Evolutionary conservation across 2,329 filamentous ascomycete genomes (phyloP).

Genomic region (Cladosporium halotolerans): DNA sequence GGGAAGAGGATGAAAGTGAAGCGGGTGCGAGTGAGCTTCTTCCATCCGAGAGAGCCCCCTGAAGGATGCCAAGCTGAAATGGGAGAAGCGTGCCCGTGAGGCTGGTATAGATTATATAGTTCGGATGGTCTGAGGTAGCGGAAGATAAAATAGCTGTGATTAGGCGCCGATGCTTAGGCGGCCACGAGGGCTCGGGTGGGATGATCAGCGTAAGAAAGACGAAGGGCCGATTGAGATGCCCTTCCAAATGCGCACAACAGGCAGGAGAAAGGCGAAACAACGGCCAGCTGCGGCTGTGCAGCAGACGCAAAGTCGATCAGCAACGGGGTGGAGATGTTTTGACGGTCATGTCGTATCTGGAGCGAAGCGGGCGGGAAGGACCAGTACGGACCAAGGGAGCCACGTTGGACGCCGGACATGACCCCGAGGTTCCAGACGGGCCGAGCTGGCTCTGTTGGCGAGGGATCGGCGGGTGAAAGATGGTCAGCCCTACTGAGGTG

Average conservation of each 20-base stretch:
- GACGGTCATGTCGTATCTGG: too few species aligned
- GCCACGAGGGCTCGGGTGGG: not conserved
- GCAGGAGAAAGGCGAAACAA: not conserved
- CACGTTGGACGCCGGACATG: not conserved
- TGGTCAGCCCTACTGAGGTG: constrained; percentile 3
- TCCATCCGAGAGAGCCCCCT: too few species aligned
- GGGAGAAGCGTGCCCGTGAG: too few species aligned
- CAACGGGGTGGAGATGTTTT: not conserved
- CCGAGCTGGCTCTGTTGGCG: not conserved
- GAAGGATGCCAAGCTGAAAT: too few species aligned
- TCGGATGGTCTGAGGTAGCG: too few species aligned
- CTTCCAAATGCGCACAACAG: not conserved
- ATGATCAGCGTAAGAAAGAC: not conserved
- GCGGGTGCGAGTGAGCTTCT: too few species aligned
- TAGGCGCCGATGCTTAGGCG: not conserved
- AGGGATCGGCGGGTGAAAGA: constrained; percentile 4
- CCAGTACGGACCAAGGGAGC: too few species aligned
- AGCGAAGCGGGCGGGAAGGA: too few species aligned
- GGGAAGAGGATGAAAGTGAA: too few species aligned
- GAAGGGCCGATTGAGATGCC: constrained; percentile 1
- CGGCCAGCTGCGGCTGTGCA: not conserved
- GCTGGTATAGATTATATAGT: too few species aligned
- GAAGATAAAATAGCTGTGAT: too few species aligned
- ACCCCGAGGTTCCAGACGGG: not conserved
- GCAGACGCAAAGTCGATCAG: not conserved